phyloP scores from a whole-genome alignment of 2,329 filamentous ascomycete genomes.

The Fusarium sambucinum region DNA sequence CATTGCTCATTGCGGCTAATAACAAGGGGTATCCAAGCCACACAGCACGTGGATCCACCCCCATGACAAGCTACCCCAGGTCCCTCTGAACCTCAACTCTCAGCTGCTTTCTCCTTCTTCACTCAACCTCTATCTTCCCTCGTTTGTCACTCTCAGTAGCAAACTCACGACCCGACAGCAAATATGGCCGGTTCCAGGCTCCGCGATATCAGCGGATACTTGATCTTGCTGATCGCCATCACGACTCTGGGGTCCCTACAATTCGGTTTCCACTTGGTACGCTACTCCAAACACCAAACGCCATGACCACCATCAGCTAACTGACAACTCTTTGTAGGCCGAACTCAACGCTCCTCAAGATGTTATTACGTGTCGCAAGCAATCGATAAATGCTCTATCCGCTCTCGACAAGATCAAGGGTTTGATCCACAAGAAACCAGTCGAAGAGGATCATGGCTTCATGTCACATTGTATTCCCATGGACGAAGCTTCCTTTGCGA shows the following conservation, averaged over 20 bases:
- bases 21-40: slow-evolving; percentile 34
- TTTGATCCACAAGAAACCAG: slow-evolving; percentile 46
- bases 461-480: slow-evolving; percentile 88
- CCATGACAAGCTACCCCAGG: slow-evolving; percentile 28
- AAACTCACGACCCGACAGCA: not conserved
- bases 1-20: not conserved
- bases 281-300: not conserved
- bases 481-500: slow-evolving; percentile 82
- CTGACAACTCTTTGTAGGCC: slow-evolving; percentile 62
- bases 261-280: slow-evolving; percentile 93
- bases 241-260: slow-evolving; percentile 89
- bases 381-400: slow-evolving; percentile 54
- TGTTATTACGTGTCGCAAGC: slow-evolving; percentile 86
- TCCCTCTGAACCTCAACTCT: slow-evolving; percentile 15
- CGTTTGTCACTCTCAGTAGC: not conserved
- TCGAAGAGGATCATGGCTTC: slow-evolving; percentile 47
- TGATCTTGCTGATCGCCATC: slow-evolving; percentile 80
- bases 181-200: slow-evolving; percentile 53
- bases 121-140: slow-evolving; percentile 1
- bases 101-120: not conserved
- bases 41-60: slow-evolving; percentile 37
- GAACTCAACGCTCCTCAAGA: slow-evolving; percentile 96
- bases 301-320: slow-evolving; percentile 15
- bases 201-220: slow-evolving; percentile 75
- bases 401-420: slow-evolving; percentile 45